Evolutionary conservation across 192 early-diverging fungal species (phyloP), one percentile per base, ranked within the genome.

Genomic region (Powellomyces hirtus): DNA sequence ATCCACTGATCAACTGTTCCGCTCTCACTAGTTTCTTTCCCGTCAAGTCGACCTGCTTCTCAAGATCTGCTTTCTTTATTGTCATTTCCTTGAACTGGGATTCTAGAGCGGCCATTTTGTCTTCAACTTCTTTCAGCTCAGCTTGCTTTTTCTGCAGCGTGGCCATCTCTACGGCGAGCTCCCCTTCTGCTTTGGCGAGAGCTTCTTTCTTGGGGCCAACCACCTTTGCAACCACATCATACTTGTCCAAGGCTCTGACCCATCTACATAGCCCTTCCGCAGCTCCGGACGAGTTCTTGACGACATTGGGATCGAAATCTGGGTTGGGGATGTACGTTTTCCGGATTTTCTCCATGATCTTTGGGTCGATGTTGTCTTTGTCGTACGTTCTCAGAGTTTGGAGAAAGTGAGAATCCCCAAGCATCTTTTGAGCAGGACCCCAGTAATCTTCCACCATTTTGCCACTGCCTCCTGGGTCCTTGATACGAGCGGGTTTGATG

Each of bases 401-500:
- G 36, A 86, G 52, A 50, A 86, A 84, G 59, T 85, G 83, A 0
- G 78, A 73, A 57, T 86, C 84, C 24, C 75, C 45, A 4, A 86
- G 64, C 64, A 86, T 64, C 59, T 86, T 86, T 65, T 79, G 75
- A 11, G 82, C 78, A 6, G 77, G 77, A 13, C 78, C 84, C 84
- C 84, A 86, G 46, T 86, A 86, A 58, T 86, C 84, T 35, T 86
- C 84, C 26, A 86, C 83, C 84, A 86, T 86, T 60, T 86, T 86
- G 46, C 84, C 84, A 52, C 75, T 78, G 33, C 84, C 84, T n/a
- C 77, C 75, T 16, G 84, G 84, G 68, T 86, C 84, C 61, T 86
- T 86, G 57, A 86, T 86, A 59, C 84, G 73, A 6, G 82, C 80
- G 0, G 84, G 84, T 50, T 86, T 86, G 30, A 85, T 75, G 2